phyloP scores from a whole-genome alignment of 1,284 basidiomycete species.

The Peniophora sp. region DNA sequence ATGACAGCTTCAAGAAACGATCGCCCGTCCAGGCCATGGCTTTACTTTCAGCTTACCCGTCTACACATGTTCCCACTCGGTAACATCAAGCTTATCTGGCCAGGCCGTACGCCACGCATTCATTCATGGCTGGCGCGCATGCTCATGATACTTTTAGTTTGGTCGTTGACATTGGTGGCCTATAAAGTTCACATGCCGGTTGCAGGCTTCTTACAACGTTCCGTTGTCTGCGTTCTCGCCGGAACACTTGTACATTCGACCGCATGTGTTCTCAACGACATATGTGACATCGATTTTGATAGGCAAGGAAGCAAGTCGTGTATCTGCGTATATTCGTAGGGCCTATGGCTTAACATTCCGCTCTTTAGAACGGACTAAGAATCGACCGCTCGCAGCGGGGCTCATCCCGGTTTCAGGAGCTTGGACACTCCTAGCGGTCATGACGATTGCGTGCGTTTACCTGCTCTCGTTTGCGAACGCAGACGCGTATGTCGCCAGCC shows the following conservation, averaged over 20 bases:
- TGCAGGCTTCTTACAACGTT: neutral
- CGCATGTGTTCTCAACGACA: constrained; percentile 13
- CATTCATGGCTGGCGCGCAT: too few relatives aligned
- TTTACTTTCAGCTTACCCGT: constrained; percentile 1
- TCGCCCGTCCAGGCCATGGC: too few relatives aligned
- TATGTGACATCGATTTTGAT: constrained; percentile 14
- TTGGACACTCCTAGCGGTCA: neutral
- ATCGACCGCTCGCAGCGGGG: constrained; percentile 40
- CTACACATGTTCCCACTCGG: constrained; percentile 1
- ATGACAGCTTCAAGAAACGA: too few relatives aligned
- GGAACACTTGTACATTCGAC: neutral
- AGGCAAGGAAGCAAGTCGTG: constrained; percentile 9
- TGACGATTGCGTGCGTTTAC: neutral
- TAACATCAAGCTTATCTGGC: neutral
- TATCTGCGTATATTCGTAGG: too few relatives aligned
- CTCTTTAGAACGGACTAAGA: constrained; percentile 40
- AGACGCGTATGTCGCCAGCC: neutral
- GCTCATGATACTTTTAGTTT: neutral
- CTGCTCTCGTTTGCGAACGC: neutral
- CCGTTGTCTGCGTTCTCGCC: neutral
- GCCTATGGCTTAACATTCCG: too few relatives aligned
- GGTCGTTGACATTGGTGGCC: neutral
- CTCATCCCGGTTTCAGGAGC: constrained; percentile 22
- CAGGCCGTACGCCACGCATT: neutral
- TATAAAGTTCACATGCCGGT: neutral